Percentiles rank a stretch among this genome's conserved stretches.
phyloP scores from a whole-genome alignment of 1,284 basidiomycete genomes.

The Sphagnurus paluster region DNA sequence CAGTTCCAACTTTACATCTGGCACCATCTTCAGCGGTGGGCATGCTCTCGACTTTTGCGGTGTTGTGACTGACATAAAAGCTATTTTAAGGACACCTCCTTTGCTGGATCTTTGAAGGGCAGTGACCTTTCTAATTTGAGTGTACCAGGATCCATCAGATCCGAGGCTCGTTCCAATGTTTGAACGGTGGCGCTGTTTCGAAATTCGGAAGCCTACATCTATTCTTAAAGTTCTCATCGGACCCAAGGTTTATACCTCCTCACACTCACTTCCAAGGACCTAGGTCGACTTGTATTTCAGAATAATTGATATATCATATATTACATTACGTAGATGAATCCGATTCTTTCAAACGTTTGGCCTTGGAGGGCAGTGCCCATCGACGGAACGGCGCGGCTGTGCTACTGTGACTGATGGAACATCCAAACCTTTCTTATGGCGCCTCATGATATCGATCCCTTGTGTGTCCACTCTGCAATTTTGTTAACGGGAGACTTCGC shows the following conservation, averaged over 20 bases:
- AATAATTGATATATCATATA: neutral
- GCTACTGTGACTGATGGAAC: too few species aligned
- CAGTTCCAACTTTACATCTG: constrained; percentile 17
- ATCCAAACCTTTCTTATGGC: too few species aligned
- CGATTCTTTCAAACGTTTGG: too few species aligned
- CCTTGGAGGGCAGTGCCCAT: too few species aligned
- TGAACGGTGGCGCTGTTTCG: neutral
- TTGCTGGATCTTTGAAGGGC: constrained; percentile 20
- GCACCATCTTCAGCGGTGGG: constrained; percentile 22
- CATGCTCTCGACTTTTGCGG: neutral
- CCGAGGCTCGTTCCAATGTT: constrained; percentile 14
- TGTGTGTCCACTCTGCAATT: too few species aligned
- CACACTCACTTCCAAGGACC: constrained; percentile 2
- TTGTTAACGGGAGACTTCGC: too few species aligned
- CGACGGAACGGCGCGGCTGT: too few species aligned
- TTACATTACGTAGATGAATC: neutral
- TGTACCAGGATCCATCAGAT: constrained; percentile 16
- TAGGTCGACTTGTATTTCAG: neutral
- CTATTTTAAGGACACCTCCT: constrained; percentile 14
- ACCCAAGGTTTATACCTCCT: neutral
- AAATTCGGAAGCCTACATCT: neutral
- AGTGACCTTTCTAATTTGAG: constrained; percentile 18
- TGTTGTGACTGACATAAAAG: neutral
- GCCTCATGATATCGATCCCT: too few species aligned
- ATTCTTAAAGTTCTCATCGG: neutral